Conservation (phyloP, 257 asterid genomes). For the Echium plantagineum region DNA sequence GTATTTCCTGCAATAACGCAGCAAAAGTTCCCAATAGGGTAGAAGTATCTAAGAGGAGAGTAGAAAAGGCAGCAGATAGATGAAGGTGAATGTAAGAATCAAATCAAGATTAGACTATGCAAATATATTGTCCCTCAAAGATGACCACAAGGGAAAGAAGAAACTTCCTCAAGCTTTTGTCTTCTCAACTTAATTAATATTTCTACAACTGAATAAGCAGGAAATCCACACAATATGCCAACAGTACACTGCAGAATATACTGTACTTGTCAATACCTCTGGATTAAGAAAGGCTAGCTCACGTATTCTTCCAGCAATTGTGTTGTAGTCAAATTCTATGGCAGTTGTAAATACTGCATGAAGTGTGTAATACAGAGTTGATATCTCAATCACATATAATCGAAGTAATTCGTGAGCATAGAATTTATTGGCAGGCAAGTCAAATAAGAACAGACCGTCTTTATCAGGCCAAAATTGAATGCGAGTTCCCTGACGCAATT, state of each 20-base stretch:
- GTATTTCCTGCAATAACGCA: too few relatives aligned
- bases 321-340: slow-evolving; percentile 71
- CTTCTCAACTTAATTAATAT: not conserved
- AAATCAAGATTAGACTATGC: not conserved
- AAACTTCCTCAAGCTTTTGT: not conserved
- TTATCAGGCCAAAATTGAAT: slow-evolving; percentile 92
- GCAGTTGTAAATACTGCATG: slow-evolving; percentile 73
- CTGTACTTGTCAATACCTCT: slow-evolving; percentile 35
- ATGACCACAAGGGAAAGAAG: not conserved
- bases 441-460: slow-evolving; percentile 43
- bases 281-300: slow-evolving; percentile 99
- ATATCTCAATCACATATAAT: not conserved
- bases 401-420: not conserved
- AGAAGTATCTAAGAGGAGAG: not conserved
- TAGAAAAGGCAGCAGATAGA: not conserved
- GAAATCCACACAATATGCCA: not conserved
- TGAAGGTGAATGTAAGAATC: not conserved
- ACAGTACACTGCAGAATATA: slow-evolving; percentile 2
- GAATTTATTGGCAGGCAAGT: not conserved
- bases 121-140: not conserved
- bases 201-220: not conserved
- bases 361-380: not conserved
- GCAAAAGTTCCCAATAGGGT: not conserved
- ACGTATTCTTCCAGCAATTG: slow-evolving; percentile 84
- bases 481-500: slow-evolving; percentile 54